phyloP scores from a whole-genome alignment of 2,329 filamentous ascomycete species.

The Aspergillus ochraceoroseus region DNA sequence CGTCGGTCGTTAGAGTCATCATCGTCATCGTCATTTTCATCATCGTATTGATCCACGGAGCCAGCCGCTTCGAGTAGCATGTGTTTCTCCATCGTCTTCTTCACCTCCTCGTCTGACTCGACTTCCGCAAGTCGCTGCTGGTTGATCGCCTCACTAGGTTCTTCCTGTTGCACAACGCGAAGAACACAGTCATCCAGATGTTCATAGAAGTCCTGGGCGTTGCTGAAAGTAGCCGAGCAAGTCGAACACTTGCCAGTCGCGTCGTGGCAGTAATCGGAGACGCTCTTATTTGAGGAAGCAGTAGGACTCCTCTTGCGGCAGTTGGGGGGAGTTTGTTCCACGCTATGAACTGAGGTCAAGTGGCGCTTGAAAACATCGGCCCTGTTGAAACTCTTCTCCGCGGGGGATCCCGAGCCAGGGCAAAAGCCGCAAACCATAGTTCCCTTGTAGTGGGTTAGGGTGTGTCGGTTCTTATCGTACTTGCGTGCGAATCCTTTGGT shows the following conservation, averaged over 20 bases:
- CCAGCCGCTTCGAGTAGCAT: slow-evolving; percentile 49
- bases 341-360: slow-evolving; percentile 80
- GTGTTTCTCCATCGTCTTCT: slow-evolving; percentile 56
- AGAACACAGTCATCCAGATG: slow-evolving; percentile 73
- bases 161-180: slow-evolving; percentile 57
- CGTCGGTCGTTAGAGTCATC: slow-evolving; percentile 52
- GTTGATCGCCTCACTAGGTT: slow-evolving; percentile 56
- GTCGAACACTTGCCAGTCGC: slow-evolving; percentile 87
- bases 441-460: slow-evolving; percentile 91
- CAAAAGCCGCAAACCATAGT: slow-evolving; percentile 97
- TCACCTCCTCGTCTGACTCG: slow-evolving; percentile 54
- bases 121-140: slow-evolving; percentile 54
- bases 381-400: slow-evolving; percentile 92
- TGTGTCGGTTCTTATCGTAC: slow-evolving; percentile 95
- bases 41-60: slow-evolving; percentile 47
- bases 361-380: slow-evolving; percentile 96
- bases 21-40: slow-evolving; percentile 54
- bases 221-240: slow-evolving; percentile 76
- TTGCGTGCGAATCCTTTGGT: slow-evolving; percentile 88
- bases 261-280: slow-evolving; percentile 66
- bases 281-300: slow-evolving; percentile 53
- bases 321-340: slow-evolving; percentile 89
- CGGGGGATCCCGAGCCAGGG: slow-evolving; percentile 77
- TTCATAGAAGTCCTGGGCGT: slow-evolving; percentile 94
- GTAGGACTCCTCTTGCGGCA: slow-evolving; percentile 67